Conservation (phyloP, 176 grass and related monocot species). For the Cenchrus purpureus region DNA sequence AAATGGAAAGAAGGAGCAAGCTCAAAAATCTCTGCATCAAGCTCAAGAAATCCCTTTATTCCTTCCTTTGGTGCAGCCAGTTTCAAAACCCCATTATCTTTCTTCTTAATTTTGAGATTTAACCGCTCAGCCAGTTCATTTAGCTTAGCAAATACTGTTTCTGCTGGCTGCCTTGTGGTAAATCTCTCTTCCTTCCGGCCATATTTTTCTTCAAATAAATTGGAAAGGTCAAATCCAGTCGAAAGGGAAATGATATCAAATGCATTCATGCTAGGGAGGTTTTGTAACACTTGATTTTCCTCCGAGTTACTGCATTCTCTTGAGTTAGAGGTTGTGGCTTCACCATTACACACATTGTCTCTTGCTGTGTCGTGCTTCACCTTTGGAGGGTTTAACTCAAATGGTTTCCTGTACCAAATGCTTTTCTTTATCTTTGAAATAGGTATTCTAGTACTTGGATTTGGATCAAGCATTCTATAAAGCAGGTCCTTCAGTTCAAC, state of each 20-base stretch:
- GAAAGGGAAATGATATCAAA: slow-evolving; percentile 80
- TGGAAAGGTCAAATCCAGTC: slow-evolving; percentile 63
- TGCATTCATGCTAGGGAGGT: slow-evolving; percentile 58
- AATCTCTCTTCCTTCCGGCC: slow-evolving; percentile 51
- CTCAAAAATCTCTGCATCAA: slow-evolving; percentile 62
- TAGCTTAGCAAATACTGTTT: slow-evolving; percentile 52
- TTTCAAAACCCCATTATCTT: slow-evolving; percentile 58
- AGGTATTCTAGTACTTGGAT: slow-evolving; percentile 48
- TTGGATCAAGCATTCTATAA: slow-evolving; percentile 53
- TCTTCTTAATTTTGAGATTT: slow-evolving; percentile 63
- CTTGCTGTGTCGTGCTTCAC: slow-evolving; percentile 32
- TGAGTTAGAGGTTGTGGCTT: slow-evolving; percentile 37
- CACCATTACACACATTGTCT: slow-evolving; percentile 24
- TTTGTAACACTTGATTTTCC: slow-evolving; percentile 28
- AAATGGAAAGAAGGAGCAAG: slow-evolving; percentile 51
- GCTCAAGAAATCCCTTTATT: slow-evolving; percentile 59
- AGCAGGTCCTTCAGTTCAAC: slow-evolving; percentile 46
- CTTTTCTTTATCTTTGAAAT: slow-evolving; percentile 47
- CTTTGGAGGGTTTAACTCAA: slow-evolving; percentile 34
- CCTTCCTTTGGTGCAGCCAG: slow-evolving; percentile 55
- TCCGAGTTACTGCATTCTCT: slow-evolving; percentile 31
- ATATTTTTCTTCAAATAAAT: slow-evolving; percentile 52
- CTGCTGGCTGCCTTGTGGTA: slow-evolving; percentile 52
- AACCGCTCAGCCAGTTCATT: slow-evolving; percentile 52
- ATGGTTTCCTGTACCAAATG: slow-evolving; percentile 46